These are phyloP conservation scores for Talaromyces sp. DNA, from an alignment of 2,329 filamentous ascomycete species.

Conservation along the genomic window DNA sequence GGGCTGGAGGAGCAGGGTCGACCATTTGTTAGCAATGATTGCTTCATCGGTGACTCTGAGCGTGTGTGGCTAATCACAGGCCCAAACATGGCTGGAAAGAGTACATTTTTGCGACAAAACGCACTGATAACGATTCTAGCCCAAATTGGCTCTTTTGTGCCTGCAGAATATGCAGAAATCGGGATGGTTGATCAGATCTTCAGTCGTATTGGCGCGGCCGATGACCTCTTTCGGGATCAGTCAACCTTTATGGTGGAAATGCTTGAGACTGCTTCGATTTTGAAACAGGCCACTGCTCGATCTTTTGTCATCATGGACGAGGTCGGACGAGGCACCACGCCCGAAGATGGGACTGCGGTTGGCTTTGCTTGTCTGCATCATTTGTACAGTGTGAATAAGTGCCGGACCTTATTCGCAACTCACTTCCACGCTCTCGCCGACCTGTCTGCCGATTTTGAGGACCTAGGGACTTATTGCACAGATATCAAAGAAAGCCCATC, in stretches of 20 bases:
- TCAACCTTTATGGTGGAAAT: constrained; percentile 99
- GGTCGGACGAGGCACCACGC: constrained; percentile 89
- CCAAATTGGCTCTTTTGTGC: constrained; percentile 88
- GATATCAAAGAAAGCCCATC: constrained; percentile 73
- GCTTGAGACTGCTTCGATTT: constrained; percentile 89
- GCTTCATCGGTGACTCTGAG: constrained; percentile 71
- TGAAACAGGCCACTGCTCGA: constrained; percentile 74
- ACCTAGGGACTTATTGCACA: constrained; percentile 77
- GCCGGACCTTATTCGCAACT: constrained; percentile 84
- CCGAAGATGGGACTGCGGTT: constrained; percentile 84
- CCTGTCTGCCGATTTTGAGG: constrained; percentile 57
- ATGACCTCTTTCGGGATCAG: constrained; percentile 90
- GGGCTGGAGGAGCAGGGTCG: constrained; percentile 75
- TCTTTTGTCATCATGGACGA: constrained; percentile 99
- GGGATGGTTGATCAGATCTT: constrained; percentile 96
- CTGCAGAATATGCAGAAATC: constrained; percentile 77
- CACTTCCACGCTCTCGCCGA: constrained; percentile 87
- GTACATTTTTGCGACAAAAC: constrained; percentile 92
- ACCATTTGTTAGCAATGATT: constrained; percentile 81
- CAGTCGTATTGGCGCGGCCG: constrained; percentile 86
- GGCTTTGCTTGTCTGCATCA: constrained; percentile 86
- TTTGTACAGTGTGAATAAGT: constrained; percentile 70
- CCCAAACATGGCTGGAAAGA: constrained; percentile 99
- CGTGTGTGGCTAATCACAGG: constrained; percentile 66
- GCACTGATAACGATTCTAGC: constrained; percentile 90